Evolutionary conservation across 441 rosid genomes (phyloP), one percentile per base, ranked within the genome.

Genomic region (Omphalea diandra): DNA sequence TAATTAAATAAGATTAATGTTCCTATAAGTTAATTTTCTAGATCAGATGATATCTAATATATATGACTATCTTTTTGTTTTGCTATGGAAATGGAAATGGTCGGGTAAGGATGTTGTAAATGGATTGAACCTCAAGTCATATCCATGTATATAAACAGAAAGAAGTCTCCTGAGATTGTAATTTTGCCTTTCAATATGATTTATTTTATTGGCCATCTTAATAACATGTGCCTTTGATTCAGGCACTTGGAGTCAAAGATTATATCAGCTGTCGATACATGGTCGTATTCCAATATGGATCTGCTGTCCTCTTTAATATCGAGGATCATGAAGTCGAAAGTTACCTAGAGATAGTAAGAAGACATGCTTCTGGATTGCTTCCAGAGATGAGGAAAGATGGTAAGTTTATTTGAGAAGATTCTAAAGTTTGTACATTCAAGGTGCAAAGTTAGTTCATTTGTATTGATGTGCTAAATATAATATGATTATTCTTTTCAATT

Each of bases 261-360:
- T 74, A 79, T 76, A 80, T 70, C 73, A 68, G 70, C 76, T 85
- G 77, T 71, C 80, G 81, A 2, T 91, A 87, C 81, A 83, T 94
- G 94, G 87, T 91, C 50, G 91, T 91, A 17, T 94, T 83, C 81
- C 98, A 91, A 55, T 94, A 91, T 74, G 97, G 97, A 63, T 94
- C 97, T 75, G 95, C 88, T 58, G 93, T 94, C 81, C 85, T 94
- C 73, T 90, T 94, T 78, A 94, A 91, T 77, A 76, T 94, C 9
- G 96, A 87, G 59, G 97, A 88, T 62, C 79, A 68, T 67, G 97
- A 91, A 65, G 82, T 83, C 68, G 97, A 87, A 81, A 70, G 78
- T 77, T 85, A 84, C 77, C 80, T 94, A 60, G 83, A 82, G 68
- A 82, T 88, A 47, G 90, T 88, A 71, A 80, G 84, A 58, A 86